Conservation (phyloP, 108 stramenopile genomes). For the Cyclotella cryptica region DNA sequence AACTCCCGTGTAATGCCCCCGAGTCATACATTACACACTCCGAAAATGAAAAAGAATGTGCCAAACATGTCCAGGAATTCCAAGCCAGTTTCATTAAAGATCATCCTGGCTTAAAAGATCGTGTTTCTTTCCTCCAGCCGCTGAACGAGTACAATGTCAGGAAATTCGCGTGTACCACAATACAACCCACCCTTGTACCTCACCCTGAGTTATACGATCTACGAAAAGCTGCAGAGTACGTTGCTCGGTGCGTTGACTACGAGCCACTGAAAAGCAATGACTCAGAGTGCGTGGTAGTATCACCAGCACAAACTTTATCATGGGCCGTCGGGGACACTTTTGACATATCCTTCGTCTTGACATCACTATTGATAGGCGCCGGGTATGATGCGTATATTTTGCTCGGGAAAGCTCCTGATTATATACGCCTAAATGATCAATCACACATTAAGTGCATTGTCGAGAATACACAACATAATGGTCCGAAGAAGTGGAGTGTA, state of each 20-base stretch:
- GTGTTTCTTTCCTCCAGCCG: slow-evolving; percentile 27
- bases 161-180: slow-evolving; percentile 77
- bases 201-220: slow-evolving; percentile 69
- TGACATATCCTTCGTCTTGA: slow-evolving; percentile 69
- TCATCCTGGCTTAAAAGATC: slow-evolving; percentile 23
- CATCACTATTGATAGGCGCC: slow-evolving; percentile 71
- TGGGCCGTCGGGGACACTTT: slow-evolving; percentile 75
- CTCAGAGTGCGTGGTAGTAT: slow-evolving; percentile 25
- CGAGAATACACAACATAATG: slow-evolving; percentile 8
- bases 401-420: slow-evolving; percentile 62
- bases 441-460: slow-evolving; percentile 16
- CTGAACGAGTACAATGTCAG: slow-evolving; percentile 53
- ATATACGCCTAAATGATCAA: slow-evolving; percentile 43
- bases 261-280: slow-evolving; percentile 71
- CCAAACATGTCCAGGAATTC: slow-evolving; percentile 6
- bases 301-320: slow-evolving; percentile 61
- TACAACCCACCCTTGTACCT: slow-evolving; percentile 77
- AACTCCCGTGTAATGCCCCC: not conserved
- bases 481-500: slow-evolving; percentile 4
- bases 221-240: slow-evolving; percentile 50
- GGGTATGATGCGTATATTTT: slow-evolving; percentile 88
- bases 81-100: slow-evolving; percentile 5
- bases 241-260: slow-evolving; percentile 74
- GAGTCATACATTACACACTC: slow-evolving; percentile 16
- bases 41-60: slow-evolving; percentile 21